Base-by-base conservation (phyloP, 257 asterid species). In the Solanum acaule region DNA sequence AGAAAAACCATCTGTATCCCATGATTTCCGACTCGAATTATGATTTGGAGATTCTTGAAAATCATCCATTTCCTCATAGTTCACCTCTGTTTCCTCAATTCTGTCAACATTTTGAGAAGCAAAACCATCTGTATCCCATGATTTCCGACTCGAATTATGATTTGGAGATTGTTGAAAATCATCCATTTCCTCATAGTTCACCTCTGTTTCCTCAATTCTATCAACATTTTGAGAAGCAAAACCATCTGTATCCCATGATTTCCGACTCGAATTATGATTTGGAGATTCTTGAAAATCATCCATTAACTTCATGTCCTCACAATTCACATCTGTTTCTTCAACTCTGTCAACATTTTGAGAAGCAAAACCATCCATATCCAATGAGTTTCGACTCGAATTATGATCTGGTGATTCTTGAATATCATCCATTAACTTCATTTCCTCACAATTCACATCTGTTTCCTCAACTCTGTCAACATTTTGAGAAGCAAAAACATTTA, bases 121-220 rank as follows among this genome's bases (percentile, higher is more conserved):
- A 46, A 83, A 35, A 38, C 63, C 73, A 38, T 65, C 94, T 0
- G 88, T 89, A 88, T 88, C 94, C 93, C 87, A 90, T 46, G 85
- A 78, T 38, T 33, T 89, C 38, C 77, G 78, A 25, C 22, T 89
- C 15, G 34, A 86, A 11, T 37, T 70, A 27, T 85, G 46, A 35
- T 72, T 90, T 56, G 40, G 68, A 3, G 22, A 87, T 22, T 49
- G 67, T 33, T 77, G 25, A 1, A 77, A 11, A 40, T 34, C 76
- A 71, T 86, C 7, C 40, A 37, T 37, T 1, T 84, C 90, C 79
- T 84, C 38, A n/a, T 8, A 31, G 18, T 83, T 44, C 27, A 20
- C 34, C 42, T n/a, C 7, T 25, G 44, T 56, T 27, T 0, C 11
- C 20, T 63, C 86, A n/a, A 63, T 31, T 52, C 85, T 81, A 78